A percentile compares a stretch with the other conserved stretches of the same genome.
Evolutionary conservation across 176 grass and related monocot species (phyloP).

Genomic region (Musa itinerans): DNA sequence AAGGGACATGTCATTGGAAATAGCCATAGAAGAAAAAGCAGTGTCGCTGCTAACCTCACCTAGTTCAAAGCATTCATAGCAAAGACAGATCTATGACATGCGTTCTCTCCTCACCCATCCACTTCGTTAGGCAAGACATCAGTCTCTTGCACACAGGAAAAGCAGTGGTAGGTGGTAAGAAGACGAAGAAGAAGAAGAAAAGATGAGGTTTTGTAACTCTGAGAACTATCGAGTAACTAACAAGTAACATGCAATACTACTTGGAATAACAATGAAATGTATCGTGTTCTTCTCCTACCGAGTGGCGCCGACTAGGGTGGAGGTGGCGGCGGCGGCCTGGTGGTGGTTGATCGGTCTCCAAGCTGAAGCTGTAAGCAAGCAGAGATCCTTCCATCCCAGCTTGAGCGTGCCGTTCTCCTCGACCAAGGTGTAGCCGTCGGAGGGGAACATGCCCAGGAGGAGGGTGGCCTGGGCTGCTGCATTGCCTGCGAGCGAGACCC

Average conservation of each 20-base stretch:
- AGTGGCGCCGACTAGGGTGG: not conserved
- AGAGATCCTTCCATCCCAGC: conserved; percentile 95
- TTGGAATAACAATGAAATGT: not conserved
- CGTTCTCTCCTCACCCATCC: no score
- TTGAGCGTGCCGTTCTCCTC: conserved; percentile 87
- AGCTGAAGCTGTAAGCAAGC: conserved; percentile 78
- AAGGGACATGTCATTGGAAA: not conserved
- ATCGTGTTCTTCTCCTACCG: not conserved
- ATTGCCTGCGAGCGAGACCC: conserved; percentile 64
- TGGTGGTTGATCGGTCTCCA: conserved; percentile 48
- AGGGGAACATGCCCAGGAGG: conserved; percentile 90
- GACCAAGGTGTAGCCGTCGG: conserved; percentile 78
- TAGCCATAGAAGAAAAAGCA: not conserved
- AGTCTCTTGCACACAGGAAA: no score
- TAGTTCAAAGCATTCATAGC: not conserved
- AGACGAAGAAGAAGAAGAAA: not conserved
- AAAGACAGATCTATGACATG: no score
- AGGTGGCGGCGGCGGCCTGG: no score
- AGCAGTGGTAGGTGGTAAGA: no score
- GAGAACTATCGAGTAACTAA: not conserved
- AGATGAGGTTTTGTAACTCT: not conserved
- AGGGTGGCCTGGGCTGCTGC: conserved; percentile 73
- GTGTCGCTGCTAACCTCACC: not conserved
- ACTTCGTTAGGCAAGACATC: no score
- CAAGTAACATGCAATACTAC: not conserved